Base-by-base conservation (phyloP, 768 basidiomycete genomes). In the Amanita molliuscula region DNA sequence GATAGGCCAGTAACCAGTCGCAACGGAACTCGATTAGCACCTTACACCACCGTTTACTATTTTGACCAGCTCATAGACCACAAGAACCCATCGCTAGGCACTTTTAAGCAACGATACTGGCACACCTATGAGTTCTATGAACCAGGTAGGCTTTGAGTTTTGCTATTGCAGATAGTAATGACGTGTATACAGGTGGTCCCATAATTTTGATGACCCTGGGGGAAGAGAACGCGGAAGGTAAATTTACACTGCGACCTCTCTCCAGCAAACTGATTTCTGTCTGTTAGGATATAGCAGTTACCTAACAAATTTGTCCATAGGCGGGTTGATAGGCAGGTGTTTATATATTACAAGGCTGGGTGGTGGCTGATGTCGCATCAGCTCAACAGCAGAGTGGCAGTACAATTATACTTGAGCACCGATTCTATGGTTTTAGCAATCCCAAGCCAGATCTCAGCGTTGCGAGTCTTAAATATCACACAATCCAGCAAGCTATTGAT, bases 31-130 rank as follows among this genome's bases (percentile, higher is more conserved):
- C 48, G 60, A 26, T 62, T 77, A 33, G 73, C 75, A 16, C 68
- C 72, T 2, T 71, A 71, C 52, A 66, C 67, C 37, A 71, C 67
- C 1, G 62, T 69, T 5, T 84, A 78, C 61, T 63, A 60, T 51
- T 84, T 84, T 58, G 75, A 82, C 56, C 75, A 77, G 51, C 65
- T 77, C 52, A 73, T 82, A 33, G 75, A 77, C 62, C 75, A 77
- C 58, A 70, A 66, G 53, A 68, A 70, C 25, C 77, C 81, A n/a
- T 65, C 70, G 23, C 65, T 77, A 18, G 85, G 85, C 18, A 87
- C 83, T n/a, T 88, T 88, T 65, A 69, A 78, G 60, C 85, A 87
- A 63, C 75, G 85, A 28, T 87, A 74, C 63, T 87, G 82, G 82
- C 70, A 77, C 52, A 78, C 78, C 26, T 82, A 70, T 62, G 79